A percentile compares a stretch with the other conserved stretches of the same genome.
Evolutionary conservation across 768 basidiomycete species (phyloP).

Genomic region (Pholiota molesta): DNA sequence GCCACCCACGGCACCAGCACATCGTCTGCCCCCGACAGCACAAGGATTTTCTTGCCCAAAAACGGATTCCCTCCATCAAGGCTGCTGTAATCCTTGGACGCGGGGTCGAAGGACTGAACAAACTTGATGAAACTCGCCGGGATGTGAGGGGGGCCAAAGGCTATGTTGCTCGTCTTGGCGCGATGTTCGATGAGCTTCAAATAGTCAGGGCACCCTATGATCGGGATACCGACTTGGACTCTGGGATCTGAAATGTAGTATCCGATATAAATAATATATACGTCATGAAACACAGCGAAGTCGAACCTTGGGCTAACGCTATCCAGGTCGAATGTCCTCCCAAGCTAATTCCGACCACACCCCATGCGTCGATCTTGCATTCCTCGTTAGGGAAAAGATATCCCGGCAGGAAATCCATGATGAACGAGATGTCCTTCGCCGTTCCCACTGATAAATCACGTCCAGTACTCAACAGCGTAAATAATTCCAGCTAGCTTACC

Average conservation of each 20-base stretch:
- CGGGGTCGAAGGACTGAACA: conserved; percentile 51
- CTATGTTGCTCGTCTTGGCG: conserved; percentile 47
- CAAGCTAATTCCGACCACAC: conserved; percentile 74
- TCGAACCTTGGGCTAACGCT: conserved; percentile 49
- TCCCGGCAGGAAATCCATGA: conserved; percentile 79
- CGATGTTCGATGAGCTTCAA: conserved; percentile 56
- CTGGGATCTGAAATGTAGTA: conserved; percentile 40
- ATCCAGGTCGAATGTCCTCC: conserved; percentile 89
- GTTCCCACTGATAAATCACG: conserved; percentile 52
- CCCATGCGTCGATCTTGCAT: conserved; percentile 65
- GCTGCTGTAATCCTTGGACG: conserved; percentile 38
- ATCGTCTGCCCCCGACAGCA: conserved; percentile 70
- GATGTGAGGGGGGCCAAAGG: conserved; percentile 54
- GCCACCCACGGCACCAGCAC: conserved; percentile 67
- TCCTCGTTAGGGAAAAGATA: conserved; percentile 75
- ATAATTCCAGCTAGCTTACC: conserved; percentile 27
- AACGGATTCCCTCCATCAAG: conserved; percentile 52
- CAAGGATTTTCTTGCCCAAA: conserved; percentile 71
- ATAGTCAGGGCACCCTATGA: conserved; percentile 77
- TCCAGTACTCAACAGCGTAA: neutral
- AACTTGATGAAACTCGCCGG: conserved; percentile 54
- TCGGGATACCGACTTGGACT: conserved; percentile 48
- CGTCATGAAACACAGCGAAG: neutral
- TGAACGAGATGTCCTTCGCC: conserved; percentile 72
- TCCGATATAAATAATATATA: neutral